Evolutionary conservation across 257 asterid genomes (phyloP).

Genomic region (Anisodus tanguticus): DNA sequence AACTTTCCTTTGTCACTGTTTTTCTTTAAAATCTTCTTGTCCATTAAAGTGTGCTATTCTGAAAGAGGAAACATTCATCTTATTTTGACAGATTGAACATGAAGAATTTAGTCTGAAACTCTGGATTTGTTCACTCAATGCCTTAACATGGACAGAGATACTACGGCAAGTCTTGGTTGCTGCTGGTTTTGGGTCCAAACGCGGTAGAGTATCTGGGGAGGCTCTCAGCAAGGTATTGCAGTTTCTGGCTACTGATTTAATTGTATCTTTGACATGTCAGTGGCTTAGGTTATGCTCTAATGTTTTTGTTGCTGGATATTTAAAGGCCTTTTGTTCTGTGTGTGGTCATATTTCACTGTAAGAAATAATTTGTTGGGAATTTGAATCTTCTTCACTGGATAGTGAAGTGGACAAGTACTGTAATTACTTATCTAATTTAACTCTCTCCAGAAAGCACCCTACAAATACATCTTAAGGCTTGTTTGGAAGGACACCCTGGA

Average conservation of each 20-base stretch:
- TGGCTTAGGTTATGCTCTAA: constrained; percentile 24
- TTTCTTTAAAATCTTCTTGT: neutral
- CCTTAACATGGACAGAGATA: constrained; percentile 93
- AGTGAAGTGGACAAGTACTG: constrained; percentile 11
- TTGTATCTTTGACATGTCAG: constrained; percentile 22
- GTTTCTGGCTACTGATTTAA: constrained; percentile 33
- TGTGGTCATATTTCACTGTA: neutral
- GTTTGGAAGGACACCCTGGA: neutral
- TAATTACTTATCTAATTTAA: neutral
- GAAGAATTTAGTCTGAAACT: constrained; percentile 51
- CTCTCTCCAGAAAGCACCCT: neutral
- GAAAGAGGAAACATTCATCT: constrained; percentile 20
- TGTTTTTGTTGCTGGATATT: neutral
- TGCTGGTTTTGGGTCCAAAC: constrained; percentile 91
- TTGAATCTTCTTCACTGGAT: neutral
- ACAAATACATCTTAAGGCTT: neutral
- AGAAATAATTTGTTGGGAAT: constrained; percentile 7
- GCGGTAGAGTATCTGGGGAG: constrained; percentile 44
- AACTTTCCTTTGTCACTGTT: neutral
- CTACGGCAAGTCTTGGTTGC: constrained; percentile 75
- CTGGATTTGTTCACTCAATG: constrained; percentile 84
- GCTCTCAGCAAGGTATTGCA: constrained; percentile 64
- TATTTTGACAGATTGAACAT: constrained; percentile 66
- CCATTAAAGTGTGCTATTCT: constrained; percentile 13
- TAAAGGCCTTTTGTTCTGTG: neutral